Base-by-base conservation (phyloP, 352 stramenopile genomes). In the Globisporangium middletonii region DNA sequence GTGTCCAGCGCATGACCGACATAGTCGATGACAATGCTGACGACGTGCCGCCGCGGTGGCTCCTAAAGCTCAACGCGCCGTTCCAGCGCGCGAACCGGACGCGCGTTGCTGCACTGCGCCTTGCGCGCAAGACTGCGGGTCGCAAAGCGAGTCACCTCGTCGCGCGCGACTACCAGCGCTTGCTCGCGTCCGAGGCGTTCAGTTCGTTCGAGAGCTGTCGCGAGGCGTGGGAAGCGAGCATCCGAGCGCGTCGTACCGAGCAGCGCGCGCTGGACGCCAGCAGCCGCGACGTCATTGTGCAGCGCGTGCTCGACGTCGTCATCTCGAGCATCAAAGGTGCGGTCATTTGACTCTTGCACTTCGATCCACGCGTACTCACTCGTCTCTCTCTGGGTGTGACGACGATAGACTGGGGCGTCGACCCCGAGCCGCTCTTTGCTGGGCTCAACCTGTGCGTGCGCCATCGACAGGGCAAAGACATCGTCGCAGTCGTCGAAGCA, bases 371-470 rank as follows among this genome's bases (percentile, higher is more conserved):
- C 30, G 4, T 11, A 15, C 27, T 50, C 15, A 44, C 27, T 50
- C 18, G 15, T 23, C 30, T 47, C 18, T 26, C 7, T 4, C 2
- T 26, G 30, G 19, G 48, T 35, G 7, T 27, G 41, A 26, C n/a
- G 16, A 28, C 61, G 23, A 23, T 23, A 86, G 83, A 88, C 53
- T 86, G 76, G 78, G 78, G 79, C 6, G 47, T 89, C 6, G 83
- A 92, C 45, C 67, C 73, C 1, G 76, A 88, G 19, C 69, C 70
- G 30, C 67, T 92, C 6, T 83, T 92, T 48, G 72, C 82, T 23
- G 79, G 74, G 3, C 63, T 90, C 19, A 92, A 90, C 45, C 28
- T 88, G 51, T 88, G 79, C 33, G 62, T 82, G 13, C 61, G 68
- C 1, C 75, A 87, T 57, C 75, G 72, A 0, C 65, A 75, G 6